phyloP scores from a whole-genome alignment of 139 green algal species.

The Chlamydomonas applanata region DNA sequence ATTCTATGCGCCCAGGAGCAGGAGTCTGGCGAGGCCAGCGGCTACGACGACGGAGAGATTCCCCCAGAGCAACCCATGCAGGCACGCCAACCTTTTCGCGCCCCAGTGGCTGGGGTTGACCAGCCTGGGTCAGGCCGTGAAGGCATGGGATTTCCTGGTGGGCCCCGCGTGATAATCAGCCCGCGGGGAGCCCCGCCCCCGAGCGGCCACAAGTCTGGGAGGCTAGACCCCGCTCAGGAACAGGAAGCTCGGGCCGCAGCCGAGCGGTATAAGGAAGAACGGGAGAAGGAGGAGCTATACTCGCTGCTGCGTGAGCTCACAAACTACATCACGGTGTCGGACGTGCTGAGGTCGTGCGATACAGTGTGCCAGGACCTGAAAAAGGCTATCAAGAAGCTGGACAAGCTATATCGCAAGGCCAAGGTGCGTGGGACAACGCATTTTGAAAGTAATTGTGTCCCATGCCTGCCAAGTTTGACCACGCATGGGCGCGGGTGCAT shows the following conservation, averaged over 20 bases:
- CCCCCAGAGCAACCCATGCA: neutral
- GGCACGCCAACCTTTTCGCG: too few relatives aligned
- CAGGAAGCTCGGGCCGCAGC: too few relatives aligned
- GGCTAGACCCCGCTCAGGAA: neutral
- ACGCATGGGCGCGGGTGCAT: too few relatives aligned
- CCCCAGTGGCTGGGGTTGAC: too few relatives aligned
- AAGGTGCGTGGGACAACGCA: constrained; percentile 8
- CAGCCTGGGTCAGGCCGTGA: too few relatives aligned
- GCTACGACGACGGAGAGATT: constrained; percentile 1
- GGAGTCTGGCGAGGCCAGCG: constrained; percentile 18
- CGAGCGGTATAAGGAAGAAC: constrained; percentile 14
- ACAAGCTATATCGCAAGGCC: constrained; percentile 44
- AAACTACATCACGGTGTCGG: constrained; percentile 40
- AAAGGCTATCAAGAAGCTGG: constrained; percentile 58
- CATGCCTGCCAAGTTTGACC: neutral
- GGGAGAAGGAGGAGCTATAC: constrained; percentile 44
- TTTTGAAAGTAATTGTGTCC: neutral
- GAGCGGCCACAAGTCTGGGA: neutral
- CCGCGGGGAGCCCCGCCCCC: neutral
- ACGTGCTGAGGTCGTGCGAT: constrained; percentile 43
- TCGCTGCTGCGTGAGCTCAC: constrained; percentile 42
- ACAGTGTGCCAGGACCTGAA: constrained; percentile 39
- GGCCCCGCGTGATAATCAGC: neutral
- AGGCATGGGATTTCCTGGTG: neutral
- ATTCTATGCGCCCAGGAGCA: constrained; percentile 1